Evolutionary conservation across 257 asterid species (phyloP).

Genomic region (Fraxinus americana): DNA sequence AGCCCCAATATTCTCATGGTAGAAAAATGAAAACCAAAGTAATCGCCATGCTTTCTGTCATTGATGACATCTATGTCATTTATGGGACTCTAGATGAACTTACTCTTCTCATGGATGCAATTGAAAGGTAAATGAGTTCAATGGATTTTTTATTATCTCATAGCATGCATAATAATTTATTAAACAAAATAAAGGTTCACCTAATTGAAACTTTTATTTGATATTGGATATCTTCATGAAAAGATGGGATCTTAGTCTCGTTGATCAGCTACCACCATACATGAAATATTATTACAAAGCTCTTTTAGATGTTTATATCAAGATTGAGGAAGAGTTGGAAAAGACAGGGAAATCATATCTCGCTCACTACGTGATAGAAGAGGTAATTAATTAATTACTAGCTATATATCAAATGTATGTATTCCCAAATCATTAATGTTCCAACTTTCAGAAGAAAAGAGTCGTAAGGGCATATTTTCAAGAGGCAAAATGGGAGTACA

Average conservation of each 20-base stretch:
- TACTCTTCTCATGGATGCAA: conserved; percentile 10
- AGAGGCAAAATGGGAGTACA: conserved; percentile 39
- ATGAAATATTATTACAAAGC: too few relatives aligned
- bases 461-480: conserved; percentile 26
- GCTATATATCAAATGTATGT: neutral
- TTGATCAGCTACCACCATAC: too few relatives aligned
- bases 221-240: neutral
- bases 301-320: too few relatives aligned
- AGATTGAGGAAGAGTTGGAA: neutral
- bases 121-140: neutral
- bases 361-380: conserved; percentile 33
- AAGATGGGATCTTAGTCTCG: too few relatives aligned
- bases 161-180: neutral
- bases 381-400: neutral
- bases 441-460: conserved; percentile 24
- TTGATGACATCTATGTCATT: conserved; percentile 26
- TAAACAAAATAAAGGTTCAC: too few relatives aligned
- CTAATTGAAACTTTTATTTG: too few relatives aligned
- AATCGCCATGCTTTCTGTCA: conserved; percentile 6
- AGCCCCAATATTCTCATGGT: conserved; percentile 6
- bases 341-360: neutral
- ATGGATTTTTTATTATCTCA: too few relatives aligned
- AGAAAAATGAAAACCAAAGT: conserved; percentile 19
- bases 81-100: conserved; percentile 23
- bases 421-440: neutral